phyloP scores from a whole-genome alignment of 495 filamentous ascomycete species.

The Aspergillus taichungensis region DNA sequence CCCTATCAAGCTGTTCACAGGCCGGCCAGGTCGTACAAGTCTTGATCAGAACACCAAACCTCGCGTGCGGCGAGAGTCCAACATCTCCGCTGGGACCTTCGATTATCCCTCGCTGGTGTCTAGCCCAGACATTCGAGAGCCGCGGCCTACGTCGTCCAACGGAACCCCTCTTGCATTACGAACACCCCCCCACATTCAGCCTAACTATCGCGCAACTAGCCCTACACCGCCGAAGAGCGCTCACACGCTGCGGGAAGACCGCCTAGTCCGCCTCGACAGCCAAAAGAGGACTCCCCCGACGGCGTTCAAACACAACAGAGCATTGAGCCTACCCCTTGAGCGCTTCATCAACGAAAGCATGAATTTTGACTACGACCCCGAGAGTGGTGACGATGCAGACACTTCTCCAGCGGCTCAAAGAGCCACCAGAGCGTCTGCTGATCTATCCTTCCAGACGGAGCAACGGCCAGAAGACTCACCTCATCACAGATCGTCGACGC shows the following conservation, averaged over 20 bases:
- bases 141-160: slow-evolving; percentile 23
- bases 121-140: slow-evolving; percentile 23
- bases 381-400: slow-evolving; percentile 6
- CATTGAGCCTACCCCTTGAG: slow-evolving; percentile 35
- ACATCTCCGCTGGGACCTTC: slow-evolving; percentile 29
- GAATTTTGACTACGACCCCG: slow-evolving; percentile 19
- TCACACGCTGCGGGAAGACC: slow-evolving; percentile 28
- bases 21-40: slow-evolving; percentile 17
- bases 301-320: slow-evolving; percentile 21
- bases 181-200: slow-evolving; percentile 18
- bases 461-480: not conserved
- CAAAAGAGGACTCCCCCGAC: slow-evolving; percentile 17
- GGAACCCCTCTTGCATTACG: slow-evolving; percentile 18
- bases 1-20: slow-evolving; percentile 32
- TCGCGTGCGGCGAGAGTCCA: slow-evolving; percentile 21
- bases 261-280: slow-evolving; percentile 21
- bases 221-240: slow-evolving; percentile 15
- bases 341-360: slow-evolving; percentile 40
- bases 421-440: slow-evolving; percentile 2
- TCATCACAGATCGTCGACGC: slow-evolving; percentile 4
- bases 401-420: slow-evolving; percentile 1
- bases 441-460: slow-evolving; percentile 1
- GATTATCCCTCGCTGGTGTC: slow-evolving; percentile 30
- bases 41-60: slow-evolving; percentile 15
- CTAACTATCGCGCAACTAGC: slow-evolving; percentile 7